phyloP scores from a whole-genome alignment of 768 basidiomycete genomes.

The Pulveroboletus sp. region DNA sequence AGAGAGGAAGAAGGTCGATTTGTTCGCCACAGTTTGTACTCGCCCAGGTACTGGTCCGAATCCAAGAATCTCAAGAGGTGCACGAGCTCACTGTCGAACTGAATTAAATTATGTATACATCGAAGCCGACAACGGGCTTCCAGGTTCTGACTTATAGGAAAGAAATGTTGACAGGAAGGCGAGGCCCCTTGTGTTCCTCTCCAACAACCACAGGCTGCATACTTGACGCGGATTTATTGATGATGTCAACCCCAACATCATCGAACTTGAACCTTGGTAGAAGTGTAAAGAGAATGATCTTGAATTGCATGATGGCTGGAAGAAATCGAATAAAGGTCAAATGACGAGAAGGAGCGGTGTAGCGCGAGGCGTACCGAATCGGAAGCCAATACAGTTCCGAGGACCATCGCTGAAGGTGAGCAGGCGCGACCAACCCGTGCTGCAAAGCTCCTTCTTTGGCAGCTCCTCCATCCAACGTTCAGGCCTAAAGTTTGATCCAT shows the following conservation, averaged over 20 bases:
- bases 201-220: conserved; percentile 8
- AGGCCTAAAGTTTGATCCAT: neutral
- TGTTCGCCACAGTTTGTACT: too few species aligned
- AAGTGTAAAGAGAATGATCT: conserved; percentile 3
- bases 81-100: too few species aligned
- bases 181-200: conserved; percentile 2
- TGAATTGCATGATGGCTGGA: conserved; percentile 6
- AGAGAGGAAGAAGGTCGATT: too few species aligned
- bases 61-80: too few species aligned
- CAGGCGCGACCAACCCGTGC: conserved; percentile 4
- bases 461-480: conserved; percentile 3
- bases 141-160: neutral
- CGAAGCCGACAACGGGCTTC: too few species aligned
- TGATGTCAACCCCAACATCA: neutral
- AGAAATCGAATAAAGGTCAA: neutral
- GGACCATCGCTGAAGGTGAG: conserved; percentile 8
- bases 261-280: neutral
- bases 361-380: neutral
- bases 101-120: too few species aligned
- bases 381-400: conserved; percentile 7
- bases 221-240: conserved; percentile 2
- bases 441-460: neutral
- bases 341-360: too few species aligned
- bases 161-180: neutral
- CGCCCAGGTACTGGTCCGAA: too few species aligned